A percentile compares a stretch with the other conserved stretches of the same genome.
Evolutionary conservation across 2,329 filamentous ascomycete genomes (phyloP).

Genomic region (Clonostachys rosea): DNA sequence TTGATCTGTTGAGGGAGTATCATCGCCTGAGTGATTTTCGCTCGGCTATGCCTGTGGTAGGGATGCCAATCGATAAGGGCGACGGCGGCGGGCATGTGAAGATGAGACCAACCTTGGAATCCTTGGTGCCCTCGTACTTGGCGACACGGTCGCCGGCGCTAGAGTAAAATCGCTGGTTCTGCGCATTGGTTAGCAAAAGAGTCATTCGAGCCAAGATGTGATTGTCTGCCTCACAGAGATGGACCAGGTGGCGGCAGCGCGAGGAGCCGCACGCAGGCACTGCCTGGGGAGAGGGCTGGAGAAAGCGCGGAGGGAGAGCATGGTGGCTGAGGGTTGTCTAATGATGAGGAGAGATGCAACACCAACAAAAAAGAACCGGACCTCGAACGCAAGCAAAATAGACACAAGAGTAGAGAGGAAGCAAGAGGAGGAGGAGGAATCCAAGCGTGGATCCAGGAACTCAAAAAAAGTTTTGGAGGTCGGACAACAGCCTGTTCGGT

Average conservation of each 20-base stretch:
- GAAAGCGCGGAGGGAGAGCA: conserved; percentile 80
- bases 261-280: conserved; percentile 67
- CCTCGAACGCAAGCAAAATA: conserved; percentile 1
- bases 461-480: conserved; percentile 4
- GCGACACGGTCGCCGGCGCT: conserved; percentile 69
- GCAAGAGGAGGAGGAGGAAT: too few relatives aligned
- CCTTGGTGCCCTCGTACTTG: conserved; percentile 90
- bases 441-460: neutral
- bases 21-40: conserved; percentile 35
- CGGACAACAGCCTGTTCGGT: neutral
- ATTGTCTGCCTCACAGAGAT: conserved; percentile 19
- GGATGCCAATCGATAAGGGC: conserved; percentile 6
- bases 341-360: neutral
- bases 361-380: conserved; percentile 1
- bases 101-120: conserved; percentile 54
- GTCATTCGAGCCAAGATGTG: neutral
- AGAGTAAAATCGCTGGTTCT: conserved; percentile 61
- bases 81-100: neutral
- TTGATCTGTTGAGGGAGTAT: conserved; percentile 4
- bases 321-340: conserved; percentile 39
- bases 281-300: conserved; percentile 72
- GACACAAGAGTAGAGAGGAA: neutral
- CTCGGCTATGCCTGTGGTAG: conserved; percentile 1
- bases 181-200: neutral
- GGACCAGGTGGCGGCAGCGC: conserved; percentile 38